Conservation (phyloP, 352 stramenopile species). For the Aphanomyces invadans region DNA sequence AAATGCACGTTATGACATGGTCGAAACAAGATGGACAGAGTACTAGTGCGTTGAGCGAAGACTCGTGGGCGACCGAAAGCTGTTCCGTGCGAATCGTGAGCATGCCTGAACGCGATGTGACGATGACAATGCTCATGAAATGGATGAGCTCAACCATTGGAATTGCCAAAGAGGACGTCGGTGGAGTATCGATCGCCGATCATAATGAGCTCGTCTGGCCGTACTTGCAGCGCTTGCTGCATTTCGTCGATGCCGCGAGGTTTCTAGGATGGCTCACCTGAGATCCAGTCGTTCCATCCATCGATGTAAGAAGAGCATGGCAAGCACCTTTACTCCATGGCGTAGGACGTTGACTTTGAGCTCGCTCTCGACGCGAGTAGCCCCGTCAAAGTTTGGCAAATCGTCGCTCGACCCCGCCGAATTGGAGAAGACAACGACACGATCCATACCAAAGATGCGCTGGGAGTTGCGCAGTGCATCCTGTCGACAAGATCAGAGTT, state of each 20-base stretch:
- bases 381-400: slow-evolving; percentile 57
- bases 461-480: slow-evolving; percentile 62
- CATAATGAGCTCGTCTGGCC: slow-evolving; percentile 86
- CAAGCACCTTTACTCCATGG: slow-evolving; percentile 89
- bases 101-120: slow-evolving; percentile 80
- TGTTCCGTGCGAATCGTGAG: slow-evolving; percentile 93
- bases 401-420: slow-evolving; percentile 92
- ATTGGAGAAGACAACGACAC: slow-evolving; percentile 94
- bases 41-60: slow-evolving; percentile 53
- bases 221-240: slow-evolving; percentile 71
- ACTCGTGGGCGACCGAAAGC: slow-evolving; percentile 57
- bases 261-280: too few species aligned
- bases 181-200: slow-evolving; percentile 96
- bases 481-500: slow-evolving; percentile 25
- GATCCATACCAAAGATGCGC: slow-evolving; percentile 82
- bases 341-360: slow-evolving; percentile 84
- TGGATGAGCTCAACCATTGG: too few species aligned
- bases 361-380: slow-evolving; percentile 63
- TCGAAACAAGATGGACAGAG: background rate
- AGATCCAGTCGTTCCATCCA: too few species aligned
- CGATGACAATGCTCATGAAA: too few species aligned
- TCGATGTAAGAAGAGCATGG: too few species aligned
- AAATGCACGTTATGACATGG: background rate
- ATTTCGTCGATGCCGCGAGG: slow-evolving; percentile 85
- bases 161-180: slow-evolving; percentile 96